Conservation (phyloP, 495 filamentous ascomycete species). For the Clavariopsis aquatica region DNA sequence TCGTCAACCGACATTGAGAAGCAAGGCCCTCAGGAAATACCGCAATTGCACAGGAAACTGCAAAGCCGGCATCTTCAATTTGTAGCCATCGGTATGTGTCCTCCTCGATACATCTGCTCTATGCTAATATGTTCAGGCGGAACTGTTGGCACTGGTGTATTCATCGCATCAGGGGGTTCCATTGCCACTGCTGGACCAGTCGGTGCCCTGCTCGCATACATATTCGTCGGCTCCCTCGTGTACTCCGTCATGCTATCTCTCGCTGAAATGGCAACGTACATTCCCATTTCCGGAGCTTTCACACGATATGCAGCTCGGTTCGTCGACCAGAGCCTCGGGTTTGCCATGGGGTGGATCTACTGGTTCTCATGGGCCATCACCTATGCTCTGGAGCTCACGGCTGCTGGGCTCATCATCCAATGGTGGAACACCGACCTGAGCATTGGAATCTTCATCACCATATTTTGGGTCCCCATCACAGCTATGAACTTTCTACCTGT, state of each 20-base stretch:
- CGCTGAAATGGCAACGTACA: constrained; percentile 34
- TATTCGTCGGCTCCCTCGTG: constrained; percentile 36
- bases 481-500: constrained; percentile 37
- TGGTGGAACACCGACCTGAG: constrained; percentile 39
- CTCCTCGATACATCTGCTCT: not conserved
- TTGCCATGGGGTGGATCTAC: constrained; percentile 39
- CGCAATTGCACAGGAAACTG: constrained; percentile 47
- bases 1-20: constrained; percentile 33
- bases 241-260: constrained; percentile 38
- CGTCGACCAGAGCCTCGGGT: constrained; percentile 36
- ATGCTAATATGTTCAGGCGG: constrained; percentile 40
- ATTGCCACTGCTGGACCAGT: constrained; percentile 35
- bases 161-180: constrained; percentile 45
- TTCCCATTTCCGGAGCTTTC: constrained; percentile 48
- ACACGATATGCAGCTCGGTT: constrained; percentile 42
- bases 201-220: constrained; percentile 37
- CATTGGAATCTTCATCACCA: constrained; percentile 41
- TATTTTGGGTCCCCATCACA: constrained; percentile 37
- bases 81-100: constrained; percentile 66
- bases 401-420: constrained; percentile 37
- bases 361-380: constrained; percentile 38
- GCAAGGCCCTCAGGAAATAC: not conserved
- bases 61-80: constrained; percentile 69
- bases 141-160: constrained; percentile 37
- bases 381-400: constrained; percentile 39